Evolutionary conservation across 257 asterid genomes (phyloP), one percentile per base, ranked within the genome.

Genomic region (Lycium barbarum): DNA sequence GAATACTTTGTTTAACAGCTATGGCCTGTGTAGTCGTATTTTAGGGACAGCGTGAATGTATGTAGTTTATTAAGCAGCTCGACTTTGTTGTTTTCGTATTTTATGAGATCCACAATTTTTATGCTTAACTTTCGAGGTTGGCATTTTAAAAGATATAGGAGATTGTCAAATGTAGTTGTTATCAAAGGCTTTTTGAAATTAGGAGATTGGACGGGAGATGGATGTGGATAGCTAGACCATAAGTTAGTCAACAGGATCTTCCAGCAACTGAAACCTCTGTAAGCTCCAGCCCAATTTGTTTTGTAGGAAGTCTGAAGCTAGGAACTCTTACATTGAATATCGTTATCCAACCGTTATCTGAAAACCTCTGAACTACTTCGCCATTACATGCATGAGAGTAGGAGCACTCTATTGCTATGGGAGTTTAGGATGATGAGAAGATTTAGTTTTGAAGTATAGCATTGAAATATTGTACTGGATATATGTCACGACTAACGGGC

Each of bases 131-230:
- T 76, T 76, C 6, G 8, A 22, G 81, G 6, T 76, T 76, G 43
- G 22, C 26, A 26, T 26, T 51, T 73, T 14, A 6, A 76, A 49
- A 76, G 62, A 76, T 22, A 22, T 49, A 76, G 62, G 63, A 76
- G 45, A 76, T 51, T 26, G 81, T 76, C 81, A 49, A 51, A 22
- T 76, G 62, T 13, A 76, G 13, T 51, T 49, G 47, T 51, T 13
- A 76, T 76, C 63, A 76, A 65, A 76, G 63, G 47, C 45, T 4
- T 76, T 26, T 76, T 26, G 82, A 76, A 74, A 76, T 26, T 14
- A 1, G 13, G 51, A 53, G 11, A 26, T 74, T 12, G 2, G 62
- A 22, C 3, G 45, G 26, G 45, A 51, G 38, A 76, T 76, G 62
- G 6, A 76, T 76, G 81, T 22, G 62, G 81, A 76, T 22, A 51